Conservation (phyloP, 805 yeast species). For the Saccharomycopsis javanensis region DNA sequence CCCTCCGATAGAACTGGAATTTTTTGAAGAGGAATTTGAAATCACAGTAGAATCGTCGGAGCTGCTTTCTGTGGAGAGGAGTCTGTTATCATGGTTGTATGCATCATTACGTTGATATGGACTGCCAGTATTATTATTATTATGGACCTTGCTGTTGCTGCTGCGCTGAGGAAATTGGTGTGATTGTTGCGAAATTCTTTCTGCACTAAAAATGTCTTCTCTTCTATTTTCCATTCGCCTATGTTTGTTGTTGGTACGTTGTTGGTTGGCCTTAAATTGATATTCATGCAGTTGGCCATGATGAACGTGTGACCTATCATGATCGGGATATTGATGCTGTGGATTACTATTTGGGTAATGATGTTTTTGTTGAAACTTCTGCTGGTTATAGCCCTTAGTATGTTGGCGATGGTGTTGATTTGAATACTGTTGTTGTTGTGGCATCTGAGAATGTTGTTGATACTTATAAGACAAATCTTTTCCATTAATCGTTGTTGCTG, state of each 20-base stretch:
- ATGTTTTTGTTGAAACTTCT: constrained; percentile 6
- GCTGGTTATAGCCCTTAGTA: background rate
- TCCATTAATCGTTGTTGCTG: background rate
- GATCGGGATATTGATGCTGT: constrained; percentile 4
- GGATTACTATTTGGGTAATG: background rate
- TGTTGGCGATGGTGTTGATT: background rate
- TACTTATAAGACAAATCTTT: background rate
- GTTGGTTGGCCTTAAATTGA: background rate
- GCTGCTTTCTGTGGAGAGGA: background rate
- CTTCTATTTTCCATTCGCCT: constrained; percentile 6
- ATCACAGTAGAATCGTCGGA: background rate
- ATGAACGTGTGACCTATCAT: background rate
- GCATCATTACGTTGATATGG: background rate
- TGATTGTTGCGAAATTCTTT: background rate
- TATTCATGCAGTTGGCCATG: background rate
- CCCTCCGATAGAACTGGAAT: background rate
- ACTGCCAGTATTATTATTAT: background rate
- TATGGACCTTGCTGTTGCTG: too few species aligned
- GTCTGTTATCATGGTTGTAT: background rate
- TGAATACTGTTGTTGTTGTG: background rate
- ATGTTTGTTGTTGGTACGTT: background rate
- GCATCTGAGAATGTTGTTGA: constrained; percentile 4
- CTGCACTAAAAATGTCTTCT: background rate
- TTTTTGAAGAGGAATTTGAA: background rate
- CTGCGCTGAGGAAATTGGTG: background rate